A percentile compares a stretch with the other conserved stretches of the same genome.
These are phyloP conservation scores for Russula sp. DNA, from an alignment of 768 basidiomycete species.

Conservation along the genomic window DNA sequence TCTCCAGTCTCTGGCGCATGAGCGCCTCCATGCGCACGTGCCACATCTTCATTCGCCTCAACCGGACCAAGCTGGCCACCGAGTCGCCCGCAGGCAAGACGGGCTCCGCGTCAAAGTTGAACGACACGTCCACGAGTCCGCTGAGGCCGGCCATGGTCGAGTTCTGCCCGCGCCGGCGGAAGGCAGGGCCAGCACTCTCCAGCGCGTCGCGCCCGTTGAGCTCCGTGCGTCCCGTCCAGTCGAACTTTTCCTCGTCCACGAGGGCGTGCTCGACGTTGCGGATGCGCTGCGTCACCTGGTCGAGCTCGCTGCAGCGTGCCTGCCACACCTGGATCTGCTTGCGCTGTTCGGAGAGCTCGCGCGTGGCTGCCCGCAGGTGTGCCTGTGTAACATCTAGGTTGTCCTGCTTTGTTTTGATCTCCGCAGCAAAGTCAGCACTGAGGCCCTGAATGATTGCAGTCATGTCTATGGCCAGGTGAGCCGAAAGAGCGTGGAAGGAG, in stretches of 20 bases:
- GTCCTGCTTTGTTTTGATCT: conserved; percentile 83
- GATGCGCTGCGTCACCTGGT: conserved; percentile 71
- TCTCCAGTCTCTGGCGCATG: conserved; percentile 59
- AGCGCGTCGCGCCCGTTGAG: conserved; percentile 35
- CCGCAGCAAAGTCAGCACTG: conserved; percentile 68
- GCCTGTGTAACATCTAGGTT: conserved; percentile 80
- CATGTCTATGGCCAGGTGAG: conserved; percentile 52
- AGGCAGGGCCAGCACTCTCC: conserved; percentile 48
- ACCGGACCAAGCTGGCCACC: conserved; percentile 51
- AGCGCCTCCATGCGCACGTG: conserved; percentile 70
- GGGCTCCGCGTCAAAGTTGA: conserved; percentile 66
- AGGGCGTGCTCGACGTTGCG: conserved; percentile 80
- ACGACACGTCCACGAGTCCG: conserved; percentile 54
- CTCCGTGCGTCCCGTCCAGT: conserved; percentile 77
- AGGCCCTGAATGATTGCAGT: conserved; percentile 76
- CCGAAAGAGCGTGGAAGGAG: background rate
- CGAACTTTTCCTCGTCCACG: conserved; percentile 70
- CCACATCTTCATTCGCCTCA: conserved; percentile 79
- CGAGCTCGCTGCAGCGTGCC: conserved; percentile 63
- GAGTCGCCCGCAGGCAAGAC: conserved; percentile 56
- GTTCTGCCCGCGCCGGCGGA: conserved; percentile 58
- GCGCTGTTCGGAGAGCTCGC: conserved; percentile 85
- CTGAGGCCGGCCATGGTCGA: conserved; percentile 62
- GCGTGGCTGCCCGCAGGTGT: conserved; percentile 82
- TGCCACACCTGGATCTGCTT: conserved; percentile 78